Percentiles rank a stretch among this genome's conserved stretches.
These are phyloP conservation scores for Metarhizium rileyi DNA, from an alignment of 2,329 filamentous ascomycete species.

Conservation along the genomic window DNA sequence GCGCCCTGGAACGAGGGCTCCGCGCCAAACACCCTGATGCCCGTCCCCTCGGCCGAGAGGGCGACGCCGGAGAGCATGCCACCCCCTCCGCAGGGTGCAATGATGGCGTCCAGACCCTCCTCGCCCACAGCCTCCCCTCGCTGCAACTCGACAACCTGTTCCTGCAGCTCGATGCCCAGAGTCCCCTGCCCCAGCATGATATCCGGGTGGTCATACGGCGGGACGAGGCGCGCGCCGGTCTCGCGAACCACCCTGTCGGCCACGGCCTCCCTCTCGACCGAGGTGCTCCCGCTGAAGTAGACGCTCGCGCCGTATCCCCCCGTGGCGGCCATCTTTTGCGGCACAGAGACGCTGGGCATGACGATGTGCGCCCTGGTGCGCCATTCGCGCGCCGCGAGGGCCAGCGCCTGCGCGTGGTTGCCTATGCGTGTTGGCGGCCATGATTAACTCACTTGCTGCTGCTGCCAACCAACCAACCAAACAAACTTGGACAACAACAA, in stretches of 20 bases:
- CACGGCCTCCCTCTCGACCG: conserved; percentile 69
- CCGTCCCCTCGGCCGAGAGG: conserved; percentile 61
- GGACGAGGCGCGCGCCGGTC: conserved; percentile 71
- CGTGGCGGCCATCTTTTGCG: conserved; percentile 82
- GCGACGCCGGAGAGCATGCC: conserved; percentile 81
- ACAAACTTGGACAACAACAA: conserved; percentile 3
- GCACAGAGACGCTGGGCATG: conserved; percentile 78
- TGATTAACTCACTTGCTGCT: too few species aligned
- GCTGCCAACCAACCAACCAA: too few species aligned
- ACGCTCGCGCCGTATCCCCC: conserved; percentile 66
- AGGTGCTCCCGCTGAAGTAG: conserved; percentile 73
- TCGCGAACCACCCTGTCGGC: conserved; percentile 57
- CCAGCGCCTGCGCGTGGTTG: conserved; percentile 89
- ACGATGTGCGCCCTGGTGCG: conserved; percentile 76
- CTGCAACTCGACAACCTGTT: conserved; percentile 51
- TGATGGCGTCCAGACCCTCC: conserved; percentile 53
- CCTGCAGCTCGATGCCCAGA: conserved; percentile 68
- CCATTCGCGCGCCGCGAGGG: conserved; percentile 69
- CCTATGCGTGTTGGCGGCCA: conserved; percentile 44
- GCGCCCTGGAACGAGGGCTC: conserved; percentile 77
- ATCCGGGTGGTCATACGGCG: conserved; percentile 86
- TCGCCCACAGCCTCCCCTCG: conserved; percentile 7
- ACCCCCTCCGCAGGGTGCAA: conserved; percentile 79
- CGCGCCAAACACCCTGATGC: conserved; percentile 71
- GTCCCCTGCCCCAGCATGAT: conserved; percentile 95